Base-by-base conservation (phyloP, 139 green algal genomes). In the Picochlorum sp. region DNA sequence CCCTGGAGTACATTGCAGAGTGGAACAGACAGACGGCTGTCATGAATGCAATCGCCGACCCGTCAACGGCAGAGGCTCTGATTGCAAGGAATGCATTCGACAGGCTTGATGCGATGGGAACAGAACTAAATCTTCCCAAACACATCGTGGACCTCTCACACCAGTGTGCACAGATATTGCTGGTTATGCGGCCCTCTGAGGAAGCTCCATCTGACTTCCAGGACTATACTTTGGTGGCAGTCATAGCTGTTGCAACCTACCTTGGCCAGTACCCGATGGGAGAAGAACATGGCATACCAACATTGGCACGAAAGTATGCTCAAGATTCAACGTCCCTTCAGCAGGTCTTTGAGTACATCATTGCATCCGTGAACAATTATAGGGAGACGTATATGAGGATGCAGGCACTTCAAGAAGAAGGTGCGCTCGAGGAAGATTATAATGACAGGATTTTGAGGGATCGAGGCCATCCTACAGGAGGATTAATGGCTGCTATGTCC, bases 261-360 rank as follows among this genome's bases (percentile, higher is more conserved):
- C 75, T 94, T 37, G 64, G 78, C 59, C 81, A 85, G 68, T 63
- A 69, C 61, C 56, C 50, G n/a, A 70, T 86, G 30, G 81, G 78
- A 0, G 85, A 90, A 59, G 68, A 72, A n/a, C 81, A 77, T 34
- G 75, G 77, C n/a, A 68, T 92, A 54, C 66, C 68, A 15, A 38
- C 69, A 34, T 78, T 94, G 73, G 85, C 83, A 1, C 62, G 73
- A 34, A 55, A 63, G 6, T 88, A 89, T 61, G 63, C 72, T 4
- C 83, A 90, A 59, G 83, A 90, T 23, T 18, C 68, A 1, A 59
- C 69, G 6, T 64, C 75, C 4, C 72, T 94, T 61, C 72, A 91
- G 62, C 78, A 89, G 77, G 84, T 94, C 13, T 91, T 91, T 66
- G 83, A 87, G 72, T 88, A 90, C 80, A 87, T 91, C 57, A 83